Evolutionary conservation across 2,329 filamentous ascomycete species (phyloP), one percentile per base, ranked within the genome.

Genomic region (Trichoderma semiorbis): DNA sequence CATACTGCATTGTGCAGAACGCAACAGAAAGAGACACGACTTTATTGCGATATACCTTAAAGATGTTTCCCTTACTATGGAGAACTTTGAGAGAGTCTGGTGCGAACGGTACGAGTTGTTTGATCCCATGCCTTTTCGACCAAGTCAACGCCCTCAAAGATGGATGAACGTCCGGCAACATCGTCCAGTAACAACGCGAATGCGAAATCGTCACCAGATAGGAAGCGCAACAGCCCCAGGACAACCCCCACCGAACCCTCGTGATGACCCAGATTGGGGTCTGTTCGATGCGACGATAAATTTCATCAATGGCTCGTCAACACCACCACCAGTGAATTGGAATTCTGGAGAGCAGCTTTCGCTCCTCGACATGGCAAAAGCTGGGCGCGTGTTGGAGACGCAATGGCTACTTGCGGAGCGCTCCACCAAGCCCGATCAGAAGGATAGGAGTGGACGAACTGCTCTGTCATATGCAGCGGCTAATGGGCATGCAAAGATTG

Each of bases 31-130:
- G 53, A 26, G 30, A 2, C 18, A 34, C 30, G 24, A 18, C 18
- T 69, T 60, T 60, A 57, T 69, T 60, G 65, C 65, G 6, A 69
- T 69, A 14, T 69, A 69, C 26, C 50, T 69, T 5, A 69, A 55
- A n/a, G 65, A 69, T 1, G 28, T 69, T 3, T 57, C 65, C 30
- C 39, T 69, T 12, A 69, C 65, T 8, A 57, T 69, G 65, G 53
- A 58, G 65, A n/a, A 43, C 32, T 69, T 69, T 69, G 65, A 60
- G 18, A 60, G 65, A 8, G 50, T 61, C 4, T 34, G 53, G 50
- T 69, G 65, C 12, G 65, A 69, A 18, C 58, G 24, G 8, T 58
- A 34, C 34, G 65, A 69, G 53, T 18, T 39, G 7, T 24, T 69
- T 39, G 26, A 69, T 21, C 65, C 58, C 7, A 57, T 32, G n/a